These are phyloP conservation scores for Gossypium arboreum DNA, from an alignment of 345 rosid species.

Conservation along the genomic window DNA sequence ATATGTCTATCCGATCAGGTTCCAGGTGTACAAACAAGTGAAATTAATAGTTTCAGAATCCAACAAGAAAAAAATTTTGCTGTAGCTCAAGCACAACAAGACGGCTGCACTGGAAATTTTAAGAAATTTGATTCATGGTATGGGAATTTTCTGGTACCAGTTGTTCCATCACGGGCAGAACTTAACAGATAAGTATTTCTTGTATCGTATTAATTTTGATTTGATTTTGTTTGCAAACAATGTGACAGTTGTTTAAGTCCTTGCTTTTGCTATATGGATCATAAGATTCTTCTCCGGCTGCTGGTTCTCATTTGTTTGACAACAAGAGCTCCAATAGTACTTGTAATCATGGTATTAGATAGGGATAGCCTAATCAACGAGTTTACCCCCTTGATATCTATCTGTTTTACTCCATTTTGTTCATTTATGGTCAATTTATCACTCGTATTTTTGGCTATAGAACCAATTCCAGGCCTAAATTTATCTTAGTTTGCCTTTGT, in stretches of 20 bases:
- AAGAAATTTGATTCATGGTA: slow-evolving; percentile 43
- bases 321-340: neutral
- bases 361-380: neutral
- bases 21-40: slow-evolving; percentile 7
- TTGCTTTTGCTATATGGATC: neutral
- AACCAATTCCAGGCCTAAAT: neutral
- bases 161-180: slow-evolving; percentile 45
- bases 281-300: neutral
- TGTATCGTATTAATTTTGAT: neutral
- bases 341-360: neutral
- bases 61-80: slow-evolving; percentile 39
- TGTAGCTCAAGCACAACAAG: slow-evolving; percentile 50
- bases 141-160: slow-evolving; percentile 58
- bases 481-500: neutral
- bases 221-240: too few species aligned
- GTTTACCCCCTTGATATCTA: neutral
- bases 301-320: neutral
- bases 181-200: slow-evolving; percentile 15
- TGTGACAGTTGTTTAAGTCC: neutral
- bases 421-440: neutral
- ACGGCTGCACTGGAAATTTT: slow-evolving; percentile 44
- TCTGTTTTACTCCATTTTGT: neutral
- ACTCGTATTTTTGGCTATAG: neutral
- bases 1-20: slow-evolving; percentile 18
- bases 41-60: slow-evolving; percentile 17